Base-by-base conservation (phyloP, 805 yeast species). In the Candida nanaspora region DNA sequence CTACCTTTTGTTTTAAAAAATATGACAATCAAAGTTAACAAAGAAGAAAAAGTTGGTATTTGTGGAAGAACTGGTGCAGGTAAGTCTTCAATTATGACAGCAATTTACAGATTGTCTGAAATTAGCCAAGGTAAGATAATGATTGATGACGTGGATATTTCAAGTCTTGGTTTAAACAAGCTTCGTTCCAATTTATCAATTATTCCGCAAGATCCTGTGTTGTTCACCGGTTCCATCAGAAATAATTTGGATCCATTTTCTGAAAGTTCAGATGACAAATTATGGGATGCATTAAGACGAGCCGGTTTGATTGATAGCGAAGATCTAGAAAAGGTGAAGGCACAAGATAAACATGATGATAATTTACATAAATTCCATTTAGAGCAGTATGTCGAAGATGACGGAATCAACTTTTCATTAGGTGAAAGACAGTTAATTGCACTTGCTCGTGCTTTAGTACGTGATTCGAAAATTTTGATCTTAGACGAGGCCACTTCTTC, bases 1-100 rank as follows among this genome's bases (percentile, higher is more conserved):
- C 62, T 80, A 42, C 86, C 86, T 8, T 57, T 70, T 30, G 86
- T 78, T 6, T 63, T 80, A 53, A 74, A 70, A 43, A 54, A 70
- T 43, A 49, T 80, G 42, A 57, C 52, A 20, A 53, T 70, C 49
- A 62, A 46, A 7, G 66, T 83, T 35, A 57, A 66, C 10, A 72
- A 80, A 0, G 65, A 72, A 18, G 86, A 85, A 56, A 85, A 82
- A 53, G 73, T 86, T 49, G 95, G 95, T 38, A 80, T 86, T 41
- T 83, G 93, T 66, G 95, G 95, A 33, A 73, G 95, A 57, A 86
- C 95, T 0, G 95, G 95, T 51, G 94, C 95, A 4, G 95, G 95
- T 38, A 80, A 80, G 59, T 66, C 81, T 2, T 72, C 85, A 3
- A 76, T 80, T 37, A 79, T 80, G 80, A 70, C 79, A 9, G 82